Percentiles rank a stretch among this genome's conserved stretches.
Conservation (phyloP, 257 asterid genomes). For the Gardenia jasminoides region DNA sequence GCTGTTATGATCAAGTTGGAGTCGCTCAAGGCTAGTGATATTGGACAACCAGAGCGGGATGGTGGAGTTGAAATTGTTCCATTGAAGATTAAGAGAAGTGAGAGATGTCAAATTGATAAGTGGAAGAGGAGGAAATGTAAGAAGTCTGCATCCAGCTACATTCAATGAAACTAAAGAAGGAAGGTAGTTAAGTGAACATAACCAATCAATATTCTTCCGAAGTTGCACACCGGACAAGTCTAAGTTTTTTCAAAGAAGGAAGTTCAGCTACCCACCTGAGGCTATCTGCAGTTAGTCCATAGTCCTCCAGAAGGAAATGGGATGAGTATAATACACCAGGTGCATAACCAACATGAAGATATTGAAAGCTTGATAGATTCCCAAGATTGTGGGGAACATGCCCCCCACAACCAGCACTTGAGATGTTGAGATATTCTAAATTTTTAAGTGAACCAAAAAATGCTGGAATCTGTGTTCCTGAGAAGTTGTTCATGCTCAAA, state of each 20-base stretch:
- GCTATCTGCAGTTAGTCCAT: constrained; percentile 15
- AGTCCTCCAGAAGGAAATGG: background rate
- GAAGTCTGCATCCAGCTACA: constrained; percentile 1
- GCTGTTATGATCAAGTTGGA: constrained; percentile 13
- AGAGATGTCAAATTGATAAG: constrained; percentile 17
- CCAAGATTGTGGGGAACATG: constrained; percentile 21
- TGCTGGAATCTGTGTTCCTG: constrained; percentile 16
- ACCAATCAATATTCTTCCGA: constrained; percentile 11
- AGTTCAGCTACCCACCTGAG: constrained; percentile 13
- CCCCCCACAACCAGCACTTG: constrained; percentile 22
- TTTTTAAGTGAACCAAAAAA: constrained; percentile 14
- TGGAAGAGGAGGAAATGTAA: constrained; percentile 10
- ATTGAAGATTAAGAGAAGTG: constrained; percentile 9
- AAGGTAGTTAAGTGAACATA: constrained; percentile 14
- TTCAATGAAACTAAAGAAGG: constrained; percentile 2
- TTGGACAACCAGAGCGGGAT: constrained; percentile 21
- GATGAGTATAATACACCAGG: background rate
- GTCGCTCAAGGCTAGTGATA: constrained; percentile 4
- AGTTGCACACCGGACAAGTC: constrained; percentile 18
- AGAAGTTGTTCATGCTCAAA: constrained; percentile 29
- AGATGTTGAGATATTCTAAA: constrained; percentile 21
- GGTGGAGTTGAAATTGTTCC: constrained; percentile 10
- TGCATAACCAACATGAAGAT: constrained; percentile 16
- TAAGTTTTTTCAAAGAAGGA: constrained; percentile 17
- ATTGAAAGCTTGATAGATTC: constrained; percentile 22